Evolutionary conservation across 768 basidiomycete species (phyloP), one percentile per base, ranked within the genome.

Genomic region (Postia placenta): DNA sequence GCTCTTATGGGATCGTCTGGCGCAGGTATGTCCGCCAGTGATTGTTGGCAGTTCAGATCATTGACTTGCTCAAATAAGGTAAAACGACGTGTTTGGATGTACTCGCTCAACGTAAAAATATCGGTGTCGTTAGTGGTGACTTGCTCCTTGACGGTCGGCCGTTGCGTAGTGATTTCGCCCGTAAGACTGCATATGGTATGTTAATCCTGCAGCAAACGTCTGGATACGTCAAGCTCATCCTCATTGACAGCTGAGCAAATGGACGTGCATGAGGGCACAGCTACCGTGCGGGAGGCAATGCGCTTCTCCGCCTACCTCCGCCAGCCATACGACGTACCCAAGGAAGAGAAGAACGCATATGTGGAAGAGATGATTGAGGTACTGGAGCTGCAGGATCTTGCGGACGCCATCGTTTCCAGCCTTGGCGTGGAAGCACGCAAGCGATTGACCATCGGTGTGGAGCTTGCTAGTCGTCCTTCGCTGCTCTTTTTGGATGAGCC

Each of bases 1-100:
- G 92, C 90, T 1, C 73, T 94, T 9, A 91, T 94, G 89, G 91
- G 91, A 52, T 85, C 85, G 12, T 84, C 82, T 50, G 87, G 87
- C 45, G 87, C 87, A 37, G 85, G 83, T 67, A 61, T 57, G 69
- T 70, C 42, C 3, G 22, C 6, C n/a, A n/a, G n/a, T n/a, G n/a
- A n/a, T n/a, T n/a, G n/a, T n/a, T n/a, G n/a, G n/a, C n/a, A n/a
- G n/a, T n/a, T n/a, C n/a, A n/a, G n/a, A n/a, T n/a, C n/a, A n/a
- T n/a, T n/a, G n/a, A n/a, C n/a, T n/a, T n/a, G n/a, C n/a, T n/a
- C 58, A 62, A 38, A 59, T 66, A 53, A 77, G 85, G 79, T 55
- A 87, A 78, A 72, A 91, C 83, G 25, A 93, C 83, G 11, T 90
- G 76, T 64, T 77, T 82, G 26, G 83, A 82, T 67, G 91, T 80